Base-by-base conservation (phyloP, 129 eudicot species). In the Arctium lappa region DNA sequence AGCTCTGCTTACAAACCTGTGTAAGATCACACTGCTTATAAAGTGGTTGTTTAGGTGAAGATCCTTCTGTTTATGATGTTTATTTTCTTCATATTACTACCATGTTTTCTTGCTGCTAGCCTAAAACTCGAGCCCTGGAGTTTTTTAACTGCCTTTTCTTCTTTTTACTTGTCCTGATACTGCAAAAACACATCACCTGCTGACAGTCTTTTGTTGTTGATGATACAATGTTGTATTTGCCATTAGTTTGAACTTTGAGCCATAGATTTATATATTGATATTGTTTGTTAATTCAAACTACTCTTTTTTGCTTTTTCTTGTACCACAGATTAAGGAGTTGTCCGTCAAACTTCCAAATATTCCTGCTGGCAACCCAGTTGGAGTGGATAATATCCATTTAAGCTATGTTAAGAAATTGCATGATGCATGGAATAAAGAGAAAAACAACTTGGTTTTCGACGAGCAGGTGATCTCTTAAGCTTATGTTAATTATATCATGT, bases 331-430 rank as follows among this genome's bases (percentile, higher is more conserved):
- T 78, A 74, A 79, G 79, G 90, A 82, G 34, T 12, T 87, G 8
- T 18, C 30, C 7, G 75, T 89, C 75, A 82, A 83, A 85, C 84
- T 85, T 53, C 78, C 86, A 22, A 79, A 79, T 31, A 73, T 86
- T 85, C 89, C 92, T 42, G 72, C 85, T 69, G 89, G 90, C 42
- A 76, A 81, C 66, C 86, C 88, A 79, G 78, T 63, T 50, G 86
- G 87, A 71, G 85, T 78, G 70, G 91, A 80, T 77, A 66, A 73
- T 82, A 78, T 56, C 78, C 79, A 87, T 62, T 76, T 85, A 73
- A 82, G 85, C 80, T 79, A 86, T 81, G 86, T 88, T 68, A 91
- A 89, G 85, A 91, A 93, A 82, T 84, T 93, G 84, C 95, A 85
- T 56, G 94, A 93, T 69, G 86, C 76, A 74, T 84, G 91, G 89